Evolutionary conservation across 176 grass and related monocot species (phyloP), one percentile per base, ranked within the genome.

Genomic region (Dactylis glomerata): DNA sequence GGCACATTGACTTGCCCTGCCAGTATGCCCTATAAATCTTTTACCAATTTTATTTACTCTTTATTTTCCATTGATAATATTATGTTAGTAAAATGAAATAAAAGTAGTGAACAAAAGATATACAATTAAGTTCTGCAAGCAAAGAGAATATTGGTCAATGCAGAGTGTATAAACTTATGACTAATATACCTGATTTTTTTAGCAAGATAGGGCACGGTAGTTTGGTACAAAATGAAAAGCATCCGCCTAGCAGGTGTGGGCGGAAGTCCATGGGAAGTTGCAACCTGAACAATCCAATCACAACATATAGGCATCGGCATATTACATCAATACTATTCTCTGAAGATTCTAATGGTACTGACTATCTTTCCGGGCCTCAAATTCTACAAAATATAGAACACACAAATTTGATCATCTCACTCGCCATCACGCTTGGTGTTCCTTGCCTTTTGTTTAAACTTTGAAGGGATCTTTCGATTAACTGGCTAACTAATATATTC

Each of bases 201-300:
- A 72, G 91, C 93, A 44, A 98, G 87, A 88, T 95, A 98, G 14
- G 96, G 91, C 37, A 98, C 68, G 17, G 87, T 83, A 83, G 93
- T 98, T 83, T 98, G 93, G 63, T 98, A 98, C 73, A 98, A 72
- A 75, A 98, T 92, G 84, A 95, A 98, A 87, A 98, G 87, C 40
- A 95, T 87, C 69, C 86, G 59, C 63, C 91, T 91, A 55, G 93
- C 93, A 87, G 93, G 93, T 68, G 96, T 98, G 30, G 96, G 93
- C 23, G 93, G 91, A 80, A 98, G 86, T 44, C 93, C 93, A 73
- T 93, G 87, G 13, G 82, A 92, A 73, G 91, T 92, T 78, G 91
- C 92, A 76, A 98, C 83, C 96, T 98, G 67, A 50, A 79, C 38
- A 56, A 56, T 75, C 68, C 44, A 83, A 73, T 68, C 30, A 90